phyloP scores from a whole-genome alignment of 2,329 filamentous ascomycete genomes.

The Aspergillus clavatus region DNA sequence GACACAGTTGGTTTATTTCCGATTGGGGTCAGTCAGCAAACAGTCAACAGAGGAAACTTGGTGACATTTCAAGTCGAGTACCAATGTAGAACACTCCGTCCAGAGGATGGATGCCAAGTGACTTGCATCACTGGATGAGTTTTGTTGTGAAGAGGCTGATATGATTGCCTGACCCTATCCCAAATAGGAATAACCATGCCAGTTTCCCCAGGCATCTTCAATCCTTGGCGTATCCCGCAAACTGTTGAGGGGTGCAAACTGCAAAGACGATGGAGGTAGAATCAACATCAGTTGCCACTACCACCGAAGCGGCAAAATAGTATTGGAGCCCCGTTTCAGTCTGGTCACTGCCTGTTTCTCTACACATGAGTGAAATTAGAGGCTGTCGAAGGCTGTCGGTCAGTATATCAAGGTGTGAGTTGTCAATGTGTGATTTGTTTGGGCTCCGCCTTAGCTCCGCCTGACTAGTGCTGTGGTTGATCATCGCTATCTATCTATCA shows the following conservation, averaged over 20 bases:
- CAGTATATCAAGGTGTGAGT: constrained; percentile 9
- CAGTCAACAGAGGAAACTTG: no score
- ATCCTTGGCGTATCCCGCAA: background rate
- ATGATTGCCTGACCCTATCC: constrained; percentile 13
- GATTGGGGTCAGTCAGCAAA: no score
- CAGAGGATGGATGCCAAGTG: no score
- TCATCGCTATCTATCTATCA: constrained; percentile 11
- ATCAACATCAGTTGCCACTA: background rate
- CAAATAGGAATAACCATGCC: background rate
- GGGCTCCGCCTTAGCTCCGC: constrained; percentile 17
- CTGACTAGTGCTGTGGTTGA: constrained; percentile 21
- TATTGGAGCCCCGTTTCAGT: background rate
- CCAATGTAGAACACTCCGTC: no score
- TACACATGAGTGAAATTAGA: no score
- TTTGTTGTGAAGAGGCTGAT: no score
- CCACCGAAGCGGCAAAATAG: background rate
- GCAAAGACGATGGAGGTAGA: background rate
- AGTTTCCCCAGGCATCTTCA: background rate
- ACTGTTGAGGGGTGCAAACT: background rate
- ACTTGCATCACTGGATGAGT: no score
- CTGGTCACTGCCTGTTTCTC: no score
- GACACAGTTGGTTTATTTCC: no score
- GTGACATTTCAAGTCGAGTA: no score
- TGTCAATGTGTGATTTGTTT: constrained; percentile 17
- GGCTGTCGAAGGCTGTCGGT: no score